These are phyloP conservation scores for Melastoma candidum DNA, from an alignment of 441 rosid species.

Conservation along the genomic window DNA sequence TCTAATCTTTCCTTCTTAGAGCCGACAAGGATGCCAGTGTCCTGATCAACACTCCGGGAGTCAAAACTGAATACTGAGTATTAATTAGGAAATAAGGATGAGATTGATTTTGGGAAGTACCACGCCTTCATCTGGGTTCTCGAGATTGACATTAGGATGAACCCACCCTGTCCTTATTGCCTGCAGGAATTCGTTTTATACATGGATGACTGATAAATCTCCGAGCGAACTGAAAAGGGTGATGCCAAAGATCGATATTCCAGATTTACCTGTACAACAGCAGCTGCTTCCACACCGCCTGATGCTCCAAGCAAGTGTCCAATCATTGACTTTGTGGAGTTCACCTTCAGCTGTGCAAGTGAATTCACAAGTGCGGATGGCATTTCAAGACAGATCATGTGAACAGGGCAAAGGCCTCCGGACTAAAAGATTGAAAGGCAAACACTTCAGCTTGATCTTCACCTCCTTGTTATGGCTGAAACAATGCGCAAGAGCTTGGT, in stretches of 20 bases:
- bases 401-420: too few species aligned
- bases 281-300: conserved; percentile 28
- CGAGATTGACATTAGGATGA: conserved; percentile 7
- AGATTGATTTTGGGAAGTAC: not conserved
- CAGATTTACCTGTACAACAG: conserved; percentile 16
- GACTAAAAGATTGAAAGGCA: too few species aligned
- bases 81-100: not conserved
- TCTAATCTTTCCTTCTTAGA: conserved; percentile 20
- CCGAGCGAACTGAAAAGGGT: too few species aligned
- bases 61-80: not conserved
- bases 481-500: conserved; percentile 21
- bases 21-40: conserved; percentile 16
- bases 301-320: conserved; percentile 33
- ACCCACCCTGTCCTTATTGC: conserved; percentile 10
- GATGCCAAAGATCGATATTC: too few species aligned
- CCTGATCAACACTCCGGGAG: conserved; percentile 7
- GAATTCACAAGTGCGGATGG: not conserved
- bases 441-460: too few species aligned
- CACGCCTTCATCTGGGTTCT: conserved; percentile 10
- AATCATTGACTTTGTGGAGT: conserved; percentile 28
- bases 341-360: conserved; percentile 19
- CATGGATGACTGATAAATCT: too few species aligned
- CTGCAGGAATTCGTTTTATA: not conserved
- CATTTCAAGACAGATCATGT: too few species aligned
- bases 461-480: conserved; percentile 20